A percentile compares a stretch with the other conserved stretches of the same genome.
phyloP scores from a whole-genome alignment of 805 yeast genomes.

The Komagataella pseudopastoris region DNA sequence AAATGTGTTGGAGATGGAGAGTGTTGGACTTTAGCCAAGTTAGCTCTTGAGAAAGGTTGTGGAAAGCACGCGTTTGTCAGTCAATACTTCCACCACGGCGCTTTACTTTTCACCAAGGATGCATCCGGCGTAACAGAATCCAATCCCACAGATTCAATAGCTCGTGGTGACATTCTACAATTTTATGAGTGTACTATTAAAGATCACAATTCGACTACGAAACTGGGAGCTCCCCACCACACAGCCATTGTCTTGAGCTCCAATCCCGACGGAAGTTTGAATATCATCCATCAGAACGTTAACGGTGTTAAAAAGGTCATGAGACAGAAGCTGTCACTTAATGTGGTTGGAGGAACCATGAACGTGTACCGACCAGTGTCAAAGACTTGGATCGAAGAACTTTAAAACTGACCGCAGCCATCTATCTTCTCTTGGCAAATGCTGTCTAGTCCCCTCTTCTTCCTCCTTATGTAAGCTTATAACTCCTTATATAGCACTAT shows the following conservation, averaged over 20 bases:
- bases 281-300: conserved; percentile 36
- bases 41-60: conserved; percentile 38
- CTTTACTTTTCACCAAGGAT: conserved; percentile 9
- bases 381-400: not conserved
- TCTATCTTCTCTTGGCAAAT: not conserved
- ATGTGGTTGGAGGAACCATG: conserved; percentile 27
- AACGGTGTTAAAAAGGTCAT: conserved; percentile 26
- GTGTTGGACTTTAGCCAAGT: conserved; percentile 48
- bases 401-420: not conserved
- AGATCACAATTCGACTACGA: conserved; percentile 19
- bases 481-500: not conserved
- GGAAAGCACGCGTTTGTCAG: conserved; percentile 46
- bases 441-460: not conserved
- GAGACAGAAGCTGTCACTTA: conserved; percentile 22
- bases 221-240: conserved; percentile 41
- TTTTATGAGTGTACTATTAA: conserved; percentile 26
- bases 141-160: conserved; percentile 24
- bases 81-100: conserved; percentile 33
- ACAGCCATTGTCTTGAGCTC: conserved; percentile 24
- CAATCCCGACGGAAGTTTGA: conserved; percentile 14
- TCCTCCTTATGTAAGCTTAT: too few relatives aligned
- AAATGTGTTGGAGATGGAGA: conserved; percentile 40
- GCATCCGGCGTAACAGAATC: conserved; percentile 8
- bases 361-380: conserved; percentile 31
- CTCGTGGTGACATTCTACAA: conserved; percentile 45